These are phyloP conservation scores for Aspergillus kassunensis DNA, from an alignment of 495 filamentous ascomycete species.

Conservation along the genomic window DNA sequence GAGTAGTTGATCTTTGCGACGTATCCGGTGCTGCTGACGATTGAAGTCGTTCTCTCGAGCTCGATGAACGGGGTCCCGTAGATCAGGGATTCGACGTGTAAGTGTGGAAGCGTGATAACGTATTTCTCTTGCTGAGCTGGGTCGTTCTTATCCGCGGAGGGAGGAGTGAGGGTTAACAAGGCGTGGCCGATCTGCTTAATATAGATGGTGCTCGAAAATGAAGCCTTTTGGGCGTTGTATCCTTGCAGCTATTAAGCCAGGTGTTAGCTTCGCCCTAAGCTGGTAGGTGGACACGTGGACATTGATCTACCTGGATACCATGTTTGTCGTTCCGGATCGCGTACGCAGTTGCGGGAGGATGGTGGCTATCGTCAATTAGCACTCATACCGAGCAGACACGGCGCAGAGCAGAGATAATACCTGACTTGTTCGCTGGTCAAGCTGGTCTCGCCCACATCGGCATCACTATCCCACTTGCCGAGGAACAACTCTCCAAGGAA, in stretches of 20 bases:
- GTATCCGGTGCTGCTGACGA: constrained; percentile 80
- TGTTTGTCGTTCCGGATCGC: constrained; percentile 81
- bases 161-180: constrained; percentile 68
- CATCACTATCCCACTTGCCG: constrained; percentile 77
- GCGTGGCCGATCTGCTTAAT: constrained; percentile 97
- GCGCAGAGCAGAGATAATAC: too few species aligned
- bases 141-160: constrained; percentile 44
- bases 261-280: neutral
- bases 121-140: constrained; percentile 60
- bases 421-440: constrained; percentile 80
- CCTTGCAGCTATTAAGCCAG: constrained; percentile 62
- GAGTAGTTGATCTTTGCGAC: constrained; percentile 90
- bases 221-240: constrained; percentile 97
- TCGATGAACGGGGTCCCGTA: constrained; percentile 90
- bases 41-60: constrained; percentile 75
- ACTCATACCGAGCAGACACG: neutral
- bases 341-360: constrained; percentile 96
- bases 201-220: constrained; percentile 86
- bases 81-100: constrained; percentile 93
- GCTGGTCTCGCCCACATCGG: constrained; percentile 61
- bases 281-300: neutral
- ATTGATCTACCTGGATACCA: constrained; percentile 58
- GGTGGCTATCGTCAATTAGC: constrained; percentile 58
- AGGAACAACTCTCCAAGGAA: constrained; percentile 90
- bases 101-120: constrained; percentile 84